phyloP scores from a whole-genome alignment of 2,329 filamentous ascomycete species.

The Penicillium frequentans region DNA sequence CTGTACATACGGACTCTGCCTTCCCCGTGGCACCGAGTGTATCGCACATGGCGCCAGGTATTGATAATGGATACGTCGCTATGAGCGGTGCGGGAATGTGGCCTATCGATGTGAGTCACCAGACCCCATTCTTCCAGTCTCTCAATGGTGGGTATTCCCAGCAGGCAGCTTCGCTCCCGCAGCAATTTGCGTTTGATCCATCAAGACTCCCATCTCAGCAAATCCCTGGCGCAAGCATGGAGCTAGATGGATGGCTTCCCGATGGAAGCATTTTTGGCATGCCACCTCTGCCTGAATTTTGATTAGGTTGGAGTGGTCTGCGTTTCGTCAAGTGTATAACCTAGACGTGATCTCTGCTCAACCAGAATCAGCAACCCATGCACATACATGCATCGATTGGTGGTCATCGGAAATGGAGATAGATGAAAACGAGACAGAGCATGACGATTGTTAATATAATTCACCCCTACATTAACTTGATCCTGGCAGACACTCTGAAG shows the following conservation, averaged over 20 bases:
- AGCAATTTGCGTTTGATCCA: constrained; percentile 25
- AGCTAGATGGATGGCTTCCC: constrained; percentile 32
- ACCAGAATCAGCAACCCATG: background rate
- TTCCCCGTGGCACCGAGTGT: constrained; percentile 16
- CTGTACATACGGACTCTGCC: constrained; percentile 8
- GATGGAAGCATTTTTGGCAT: constrained; percentile 31
- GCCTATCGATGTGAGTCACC: constrained; percentile 21
- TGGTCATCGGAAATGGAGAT: background rate
- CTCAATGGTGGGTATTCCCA: constrained; percentile 21
- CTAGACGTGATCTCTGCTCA: background rate
- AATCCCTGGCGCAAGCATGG: constrained; percentile 25
- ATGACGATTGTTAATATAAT: background rate
- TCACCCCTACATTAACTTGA: background rate
- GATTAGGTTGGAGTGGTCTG: background rate
- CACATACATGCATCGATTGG: background rate
- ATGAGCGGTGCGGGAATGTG: constrained; percentile 23
- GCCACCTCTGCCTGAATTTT: constrained; percentile 30
- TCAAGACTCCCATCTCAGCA: constrained; percentile 19
- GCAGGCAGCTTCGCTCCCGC: constrained; percentile 15
- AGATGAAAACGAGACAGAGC: too few species aligned
- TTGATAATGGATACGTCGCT: constrained; percentile 23
- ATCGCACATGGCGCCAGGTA: constrained; percentile 15
- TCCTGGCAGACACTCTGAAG: too few species aligned
- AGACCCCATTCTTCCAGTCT: constrained; percentile 13
- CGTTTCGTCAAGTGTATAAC: background rate